Percentiles rank a stretch among this genome's conserved stretches.
Evolutionary conservation across 164 flowering plant species (phyloP).

Genomic region (Aristolochia contorta): DNA sequence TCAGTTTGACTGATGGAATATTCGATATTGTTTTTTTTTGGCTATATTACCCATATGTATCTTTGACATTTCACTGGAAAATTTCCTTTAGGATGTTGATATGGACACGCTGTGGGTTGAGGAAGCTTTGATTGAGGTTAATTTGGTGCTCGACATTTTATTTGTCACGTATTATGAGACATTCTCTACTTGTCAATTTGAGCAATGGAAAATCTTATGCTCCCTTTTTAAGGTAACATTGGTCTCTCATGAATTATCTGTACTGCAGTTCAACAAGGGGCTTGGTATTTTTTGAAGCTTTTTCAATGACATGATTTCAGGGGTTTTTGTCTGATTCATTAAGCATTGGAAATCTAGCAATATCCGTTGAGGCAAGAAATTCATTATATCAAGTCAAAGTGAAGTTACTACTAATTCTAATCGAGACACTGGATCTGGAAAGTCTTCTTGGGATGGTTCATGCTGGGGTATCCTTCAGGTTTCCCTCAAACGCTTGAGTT

Average conservation of each 20-base stretch:
- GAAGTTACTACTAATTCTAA: conserved; percentile 72
- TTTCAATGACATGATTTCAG: conserved; percentile 25
- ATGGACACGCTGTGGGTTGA: conserved; percentile 86
- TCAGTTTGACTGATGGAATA: too few relatives aligned
- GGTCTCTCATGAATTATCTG: not conserved
- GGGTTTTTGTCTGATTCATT: conserved; percentile 47
- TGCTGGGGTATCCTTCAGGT: conserved; percentile 82
- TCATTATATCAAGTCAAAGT: conserved; percentile 59
- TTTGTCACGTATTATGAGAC: conserved; percentile 82
- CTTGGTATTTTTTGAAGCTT: not conserved
- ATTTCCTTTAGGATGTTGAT: conserved; percentile 55
- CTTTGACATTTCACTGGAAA: not conserved
- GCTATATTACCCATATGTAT: not conserved
- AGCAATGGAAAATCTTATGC: conserved; percentile 70
- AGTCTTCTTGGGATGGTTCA: conserved; percentile 80
- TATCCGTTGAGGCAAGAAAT: conserved; percentile 53
- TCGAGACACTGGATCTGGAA: conserved; percentile 75
- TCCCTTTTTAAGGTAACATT: conserved; percentile 56
- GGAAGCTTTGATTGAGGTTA: conserved; percentile 76
- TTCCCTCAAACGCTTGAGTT: not conserved
- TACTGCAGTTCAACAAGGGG: not conserved
- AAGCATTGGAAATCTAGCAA: conserved; percentile 54
- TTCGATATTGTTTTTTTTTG: not conserved
- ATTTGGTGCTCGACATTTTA: conserved; percentile 73
- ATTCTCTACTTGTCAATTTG: conserved; percentile 50